Percentiles rank a stretch among this genome's conserved stretches.
Conservation (phyloP, 441 rosid genomes). For the Breynia disticha region DNA sequence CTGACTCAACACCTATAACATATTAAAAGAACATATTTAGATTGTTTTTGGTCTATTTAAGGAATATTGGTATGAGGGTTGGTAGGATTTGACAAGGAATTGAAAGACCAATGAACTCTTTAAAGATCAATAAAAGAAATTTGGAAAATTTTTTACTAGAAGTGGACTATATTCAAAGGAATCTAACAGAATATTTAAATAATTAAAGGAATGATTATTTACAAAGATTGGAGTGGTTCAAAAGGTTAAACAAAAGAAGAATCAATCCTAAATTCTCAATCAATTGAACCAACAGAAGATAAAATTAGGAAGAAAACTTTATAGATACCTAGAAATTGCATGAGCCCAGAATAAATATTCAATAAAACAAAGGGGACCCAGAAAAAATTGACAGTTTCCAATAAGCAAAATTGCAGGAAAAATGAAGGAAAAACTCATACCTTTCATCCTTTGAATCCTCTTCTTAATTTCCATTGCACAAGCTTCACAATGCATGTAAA, state of each 20-base stretch:
- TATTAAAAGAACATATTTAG: background rate
- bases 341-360: conserved; percentile 5
- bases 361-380: background rate
- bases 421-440: conserved; percentile 15
- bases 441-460: conserved; percentile 81
- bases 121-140: background rate
- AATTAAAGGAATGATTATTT: conserved; percentile 7
- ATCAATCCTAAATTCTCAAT: conserved; percentile 5
- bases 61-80: conserved; percentile 7
- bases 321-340: conserved; percentile 4
- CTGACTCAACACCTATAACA: conserved; percentile 65
- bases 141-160: conserved; percentile 9
- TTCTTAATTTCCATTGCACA: conserved; percentile 79
- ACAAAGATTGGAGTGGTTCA: conserved; percentile 3
- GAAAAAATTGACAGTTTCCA: background rate
- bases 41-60: background rate
- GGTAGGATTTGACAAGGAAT: conserved; percentile 14
- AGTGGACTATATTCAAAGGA: conserved; percentile 8
- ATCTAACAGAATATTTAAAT: conserved; percentile 10
- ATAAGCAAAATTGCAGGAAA: background rate
- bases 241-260: background rate
- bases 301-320: background rate
- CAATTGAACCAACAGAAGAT: background rate
- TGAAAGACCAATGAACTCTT: background rate
- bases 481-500: conserved; percentile 93